phyloP scores from a whole-genome alignment of 2,329 filamentous ascomycete genomes.

The Ophiostoma sp. region DNA sequence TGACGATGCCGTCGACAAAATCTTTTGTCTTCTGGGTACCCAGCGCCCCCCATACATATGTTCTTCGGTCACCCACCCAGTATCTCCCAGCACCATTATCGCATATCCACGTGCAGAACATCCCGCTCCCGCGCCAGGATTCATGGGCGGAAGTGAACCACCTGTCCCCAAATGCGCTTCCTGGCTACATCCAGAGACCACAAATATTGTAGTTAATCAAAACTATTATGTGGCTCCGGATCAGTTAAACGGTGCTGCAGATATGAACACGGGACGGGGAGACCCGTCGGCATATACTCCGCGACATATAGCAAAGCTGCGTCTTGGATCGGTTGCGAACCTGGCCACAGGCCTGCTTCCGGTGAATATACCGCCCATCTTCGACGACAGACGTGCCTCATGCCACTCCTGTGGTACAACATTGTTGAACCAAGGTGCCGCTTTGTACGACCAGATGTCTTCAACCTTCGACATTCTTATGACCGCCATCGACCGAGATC shows the following conservation, averaged over 20 bases:
- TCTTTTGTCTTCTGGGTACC: not conserved
- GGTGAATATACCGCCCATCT: conserved; percentile 40
- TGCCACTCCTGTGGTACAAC: conserved; percentile 48
- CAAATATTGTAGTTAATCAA: conserved; percentile 52
- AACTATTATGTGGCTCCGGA: conserved; percentile 47
- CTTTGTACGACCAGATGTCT: conserved; percentile 60
- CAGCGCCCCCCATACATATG: not conserved
- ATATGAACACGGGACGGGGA: not conserved
- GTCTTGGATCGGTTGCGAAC: conserved; percentile 45
- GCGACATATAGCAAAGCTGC: conserved; percentile 37
- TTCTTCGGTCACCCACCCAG: not conserved
- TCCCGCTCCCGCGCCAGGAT: not conserved
- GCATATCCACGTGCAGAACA: not conserved
- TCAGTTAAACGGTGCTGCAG: conserved; percentile 28
- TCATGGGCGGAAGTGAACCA: not conserved
- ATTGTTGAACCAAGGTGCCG: conserved; percentile 48
- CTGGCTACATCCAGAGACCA: conserved; percentile 38
- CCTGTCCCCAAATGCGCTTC: conserved; percentile 25
- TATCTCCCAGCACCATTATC: too few species aligned
- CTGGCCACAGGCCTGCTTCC: conserved; percentile 46
- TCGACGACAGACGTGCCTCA: conserved; percentile 45
- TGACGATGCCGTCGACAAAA: not conserved
- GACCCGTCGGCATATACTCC: not conserved
- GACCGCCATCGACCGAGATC: conserved; percentile 69
- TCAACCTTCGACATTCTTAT: conserved; percentile 67